Conservation (phyloP, 2,329 filamentous ascomycete genomes). For the Tetracladium maxilliforme region DNA sequence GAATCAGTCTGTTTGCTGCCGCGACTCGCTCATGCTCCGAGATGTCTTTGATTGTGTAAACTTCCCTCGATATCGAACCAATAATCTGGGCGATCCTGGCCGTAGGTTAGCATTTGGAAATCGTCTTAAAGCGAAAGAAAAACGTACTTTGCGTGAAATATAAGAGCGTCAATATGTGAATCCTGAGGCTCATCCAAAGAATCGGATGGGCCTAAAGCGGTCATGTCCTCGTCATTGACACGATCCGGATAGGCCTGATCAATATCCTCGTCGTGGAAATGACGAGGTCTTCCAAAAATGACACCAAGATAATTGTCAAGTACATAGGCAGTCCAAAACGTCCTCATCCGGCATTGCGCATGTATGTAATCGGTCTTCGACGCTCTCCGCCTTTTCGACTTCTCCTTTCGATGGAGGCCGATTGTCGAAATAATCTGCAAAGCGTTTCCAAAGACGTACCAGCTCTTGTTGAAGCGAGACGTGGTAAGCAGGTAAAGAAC, state of each 20-base stretch:
- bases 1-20: conserved; percentile 20
- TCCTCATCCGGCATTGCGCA: conserved; percentile 36
- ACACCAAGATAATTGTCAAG: conserved; percentile 48
- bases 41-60: conserved; percentile 20
- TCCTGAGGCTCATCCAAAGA: conserved; percentile 16
- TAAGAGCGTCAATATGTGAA: conserved; percentile 24
- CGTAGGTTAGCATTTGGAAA: conserved; percentile 1
- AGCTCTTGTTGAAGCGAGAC: conserved; percentile 43
- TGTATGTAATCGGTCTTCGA: too few species aligned
- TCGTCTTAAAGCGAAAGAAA: conserved; percentile 1
- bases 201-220: too few species aligned
- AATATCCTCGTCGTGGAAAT: conserved; percentile 48
- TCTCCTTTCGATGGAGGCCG: conserved; percentile 25
- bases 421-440: conserved; percentile 33
- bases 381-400: conserved; percentile 7
- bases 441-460: conserved; percentile 43
- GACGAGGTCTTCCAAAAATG: conserved; percentile 43
- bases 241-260: conserved; percentile 42
- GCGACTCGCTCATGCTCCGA: conserved; percentile 19
- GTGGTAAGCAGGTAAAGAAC: conserved; percentile 43
- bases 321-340: conserved; percentile 48
- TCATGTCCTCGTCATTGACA: conserved; percentile 42
- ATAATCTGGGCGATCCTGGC: conserved; percentile 21
- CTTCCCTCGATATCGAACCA: conserved; percentile 20
- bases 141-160: conserved; percentile 21